These are phyloP conservation scores for Ganoderma lingzhi DNA, from an alignment of 1,284 basidiomycete genomes.

Conservation along the genomic window DNA sequence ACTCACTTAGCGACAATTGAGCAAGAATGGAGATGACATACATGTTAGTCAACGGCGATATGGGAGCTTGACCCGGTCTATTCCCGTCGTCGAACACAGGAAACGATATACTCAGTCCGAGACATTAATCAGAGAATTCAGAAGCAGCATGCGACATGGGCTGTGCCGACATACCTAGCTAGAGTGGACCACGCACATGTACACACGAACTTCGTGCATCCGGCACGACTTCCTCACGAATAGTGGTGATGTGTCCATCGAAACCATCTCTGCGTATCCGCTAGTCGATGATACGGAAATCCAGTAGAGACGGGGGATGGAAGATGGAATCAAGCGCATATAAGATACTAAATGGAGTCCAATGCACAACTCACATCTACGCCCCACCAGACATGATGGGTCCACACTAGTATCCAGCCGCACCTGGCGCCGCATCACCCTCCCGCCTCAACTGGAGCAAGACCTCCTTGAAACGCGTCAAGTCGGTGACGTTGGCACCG, in stretches of 20 bases:
- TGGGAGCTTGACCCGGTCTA: neutral
- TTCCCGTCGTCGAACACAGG: neutral
- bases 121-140: neutral
- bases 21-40: neutral
- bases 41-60: neutral
- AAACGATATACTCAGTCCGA: neutral
- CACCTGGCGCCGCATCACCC: conserved; percentile 90
- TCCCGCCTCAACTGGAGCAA: conserved; percentile 87
- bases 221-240: neutral
- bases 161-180: neutral
- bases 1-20: neutral
- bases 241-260: neutral
- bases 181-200: neutral
- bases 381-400: neutral
- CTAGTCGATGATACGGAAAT: neutral
- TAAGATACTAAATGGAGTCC: conserved; percentile 13
- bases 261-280: neutral
- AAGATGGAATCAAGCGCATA: neutral
- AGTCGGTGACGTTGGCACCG: conserved; percentile 89
- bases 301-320: neutral
- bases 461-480: conserved; percentile 93
- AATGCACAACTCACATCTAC: conserved; percentile 13
- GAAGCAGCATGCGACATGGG: neutral
- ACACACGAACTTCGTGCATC: neutral
- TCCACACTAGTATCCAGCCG: conserved; percentile 78